Base-by-base conservation (phyloP, 2,329 filamentous ascomycete genomes). In the Colletotrichum karsti region DNA sequence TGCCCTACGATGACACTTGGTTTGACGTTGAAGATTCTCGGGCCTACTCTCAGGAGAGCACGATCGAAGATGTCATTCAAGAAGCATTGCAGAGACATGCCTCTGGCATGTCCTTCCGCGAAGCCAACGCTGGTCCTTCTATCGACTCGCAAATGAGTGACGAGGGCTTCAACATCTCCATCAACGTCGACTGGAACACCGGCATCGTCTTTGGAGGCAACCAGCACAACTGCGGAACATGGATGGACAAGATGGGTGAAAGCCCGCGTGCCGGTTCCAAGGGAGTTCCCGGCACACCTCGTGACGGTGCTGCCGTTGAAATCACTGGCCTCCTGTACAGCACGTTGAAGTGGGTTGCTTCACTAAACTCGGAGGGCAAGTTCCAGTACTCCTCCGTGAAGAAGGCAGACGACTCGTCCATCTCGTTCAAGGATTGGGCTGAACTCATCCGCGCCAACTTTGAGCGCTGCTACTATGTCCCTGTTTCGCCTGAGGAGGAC, bases 171-270 rank as follows among this genome's bases (percentile, higher is more conserved):
- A 90, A 98, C 75, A 93, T 97, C 71, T 91, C 96, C 67, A 92
- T 98, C 73, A 89, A 92, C 67, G 93, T 97, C 10, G 95, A 99
- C 77, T 98, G 95, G 95, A 84, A 88, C 33, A 96, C 90, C 5
- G 97, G 96, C 22, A 88, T 99, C 70, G 91, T 99, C 65, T 97
- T 97, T 75, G 96, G 97, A 63, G 96, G 97, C 35, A 98, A 93
- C 75, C 95, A 98, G 76, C 87, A 84, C 81, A 99, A 99, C 80
- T 99, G 97, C 74, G 96, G 96, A 58, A 99, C 96, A 1, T 99
- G 96, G 96, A 98, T 98, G 94, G 96, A 99, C 85, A 99, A 99
- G 87, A 99, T 99, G 96, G 96, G 96, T n/a, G 96, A 99, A 79
- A 97, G 94, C 70, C 90, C 93, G 71, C 93, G 91, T 69, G 96